A percentile compares a stretch with the other conserved stretches of the same genome.
These are phyloP conservation scores for Scedosporium dehoogii DNA, from an alignment of 2,329 filamentous ascomycete genomes.

Conservation along the genomic window DNA sequence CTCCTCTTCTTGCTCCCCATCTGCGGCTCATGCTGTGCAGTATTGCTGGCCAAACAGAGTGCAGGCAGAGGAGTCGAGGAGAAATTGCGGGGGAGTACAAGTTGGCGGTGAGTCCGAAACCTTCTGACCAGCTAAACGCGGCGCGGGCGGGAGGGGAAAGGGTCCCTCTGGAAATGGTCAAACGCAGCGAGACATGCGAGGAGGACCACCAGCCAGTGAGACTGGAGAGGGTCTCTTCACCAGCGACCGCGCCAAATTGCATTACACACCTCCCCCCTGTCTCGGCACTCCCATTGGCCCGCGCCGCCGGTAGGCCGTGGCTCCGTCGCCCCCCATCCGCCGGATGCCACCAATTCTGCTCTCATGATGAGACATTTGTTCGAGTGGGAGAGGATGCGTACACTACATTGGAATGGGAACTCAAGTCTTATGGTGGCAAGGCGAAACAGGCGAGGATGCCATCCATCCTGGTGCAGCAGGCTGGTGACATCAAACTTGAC, in stretches of 20 bases:
- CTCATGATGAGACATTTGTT: constrained; percentile 1
- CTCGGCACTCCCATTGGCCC: neutral
- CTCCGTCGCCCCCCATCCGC: neutral
- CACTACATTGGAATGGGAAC: neutral
- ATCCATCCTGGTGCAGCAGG: neutral
- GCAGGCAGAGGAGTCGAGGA: neutral
- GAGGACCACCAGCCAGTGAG: neutral
- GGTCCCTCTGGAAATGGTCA: neutral
- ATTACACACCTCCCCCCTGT: neutral
- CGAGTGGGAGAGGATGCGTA: neutral
- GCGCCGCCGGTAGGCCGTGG: neutral
- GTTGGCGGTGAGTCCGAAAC: neutral
- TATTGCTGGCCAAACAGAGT: neutral
- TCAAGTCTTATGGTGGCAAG: neutral
- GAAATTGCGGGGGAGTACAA: neutral
- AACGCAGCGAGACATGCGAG: neutral
- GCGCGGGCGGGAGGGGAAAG: neutral
- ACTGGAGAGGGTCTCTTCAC: neutral
- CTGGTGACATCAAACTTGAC: neutral
- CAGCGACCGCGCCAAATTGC: neutral
- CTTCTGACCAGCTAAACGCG: neutral
- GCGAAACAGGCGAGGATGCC: neutral
- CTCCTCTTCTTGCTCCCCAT: neutral
- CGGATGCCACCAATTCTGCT: neutral
- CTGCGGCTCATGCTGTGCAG: neutral